These are phyloP conservation scores for Sclerotinia glacialis DNA, from an alignment of 2,329 filamentous ascomycete genomes.

Conservation along the genomic window DNA sequence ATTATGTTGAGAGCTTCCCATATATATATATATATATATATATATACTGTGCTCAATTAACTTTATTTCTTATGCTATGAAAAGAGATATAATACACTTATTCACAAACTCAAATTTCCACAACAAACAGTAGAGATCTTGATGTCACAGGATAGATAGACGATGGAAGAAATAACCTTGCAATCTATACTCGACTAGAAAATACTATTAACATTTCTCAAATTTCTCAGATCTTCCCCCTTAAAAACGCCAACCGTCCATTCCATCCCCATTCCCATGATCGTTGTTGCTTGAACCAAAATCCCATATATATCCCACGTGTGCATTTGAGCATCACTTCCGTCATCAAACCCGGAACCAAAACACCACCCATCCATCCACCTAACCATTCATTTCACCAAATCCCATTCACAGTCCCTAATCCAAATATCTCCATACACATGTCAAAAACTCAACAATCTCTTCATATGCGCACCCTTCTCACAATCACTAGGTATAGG, in stretches of 20 bases:
- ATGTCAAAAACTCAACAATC: slow-evolving; percentile 31
- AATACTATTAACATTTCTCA: background rate
- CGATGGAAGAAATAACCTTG: background rate
- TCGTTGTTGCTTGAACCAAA: background rate
- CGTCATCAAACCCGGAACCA: background rate
- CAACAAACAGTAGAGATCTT: too few species aligned
- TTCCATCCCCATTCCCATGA: background rate
- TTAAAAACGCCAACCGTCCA: background rate
- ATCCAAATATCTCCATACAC: background rate
- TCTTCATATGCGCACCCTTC: slow-evolving; percentile 36
- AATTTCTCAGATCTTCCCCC: background rate
- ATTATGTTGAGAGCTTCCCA: too few species aligned
- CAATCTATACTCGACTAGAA: background rate
- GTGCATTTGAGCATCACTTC: background rate
- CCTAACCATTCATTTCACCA: slow-evolving; percentile 1
- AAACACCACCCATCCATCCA: background rate
- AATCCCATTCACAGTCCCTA: background rate
- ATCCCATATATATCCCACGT: background rate
- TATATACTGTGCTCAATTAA: too few species aligned
- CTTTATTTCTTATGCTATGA: too few species aligned
- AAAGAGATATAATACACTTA: too few species aligned
- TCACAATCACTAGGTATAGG: slow-evolving; percentile 36
- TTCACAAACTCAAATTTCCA: too few species aligned
- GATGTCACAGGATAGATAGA: too few species aligned
- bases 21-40: too few species aligned